These are phyloP conservation scores for Argentina anserina DNA, from an alignment of 306 rosid species.

Conservation along the genomic window DNA sequence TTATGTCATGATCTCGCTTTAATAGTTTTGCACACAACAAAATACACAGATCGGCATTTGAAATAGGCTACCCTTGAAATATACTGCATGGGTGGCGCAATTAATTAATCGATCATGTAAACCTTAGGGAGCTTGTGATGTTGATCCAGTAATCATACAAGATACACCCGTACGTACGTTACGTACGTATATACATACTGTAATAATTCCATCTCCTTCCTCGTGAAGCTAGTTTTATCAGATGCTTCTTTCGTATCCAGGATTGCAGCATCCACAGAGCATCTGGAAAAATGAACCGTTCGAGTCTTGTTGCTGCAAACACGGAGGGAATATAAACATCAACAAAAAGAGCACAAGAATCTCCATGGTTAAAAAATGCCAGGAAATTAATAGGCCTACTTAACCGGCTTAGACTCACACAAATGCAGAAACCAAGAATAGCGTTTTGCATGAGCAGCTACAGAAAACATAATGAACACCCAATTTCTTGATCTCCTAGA, in stretches of 20 bases:
- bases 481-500: too few species aligned
- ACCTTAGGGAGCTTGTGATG: too few species aligned
- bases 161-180: too few species aligned
- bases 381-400: not conserved
- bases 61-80: too few species aligned
- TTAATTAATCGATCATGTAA: too few species aligned
- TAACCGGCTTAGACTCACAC: not conserved
- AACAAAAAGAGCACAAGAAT: not conserved
- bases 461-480: not conserved
- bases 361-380: too few species aligned
- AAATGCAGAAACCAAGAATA: not conserved
- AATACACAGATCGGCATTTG: too few species aligned
- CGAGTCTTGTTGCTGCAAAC: conserved; percentile 24
- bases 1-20: too few species aligned
- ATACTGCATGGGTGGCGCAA: too few species aligned
- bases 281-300: conserved; percentile 42
- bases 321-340: not conserved
- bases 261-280: conserved; percentile 30
- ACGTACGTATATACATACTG: too few species aligned
- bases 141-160: too few species aligned
- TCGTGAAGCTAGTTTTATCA: not conserved
- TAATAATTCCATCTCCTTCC: conserved; percentile 1
- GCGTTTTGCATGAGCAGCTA: not conserved
- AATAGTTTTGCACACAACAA: too few species aligned
- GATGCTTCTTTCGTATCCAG: not conserved